Evolutionary conservation across 768 basidiomycete species (phyloP).

Genomic region (Coprinellus micaceus): DNA sequence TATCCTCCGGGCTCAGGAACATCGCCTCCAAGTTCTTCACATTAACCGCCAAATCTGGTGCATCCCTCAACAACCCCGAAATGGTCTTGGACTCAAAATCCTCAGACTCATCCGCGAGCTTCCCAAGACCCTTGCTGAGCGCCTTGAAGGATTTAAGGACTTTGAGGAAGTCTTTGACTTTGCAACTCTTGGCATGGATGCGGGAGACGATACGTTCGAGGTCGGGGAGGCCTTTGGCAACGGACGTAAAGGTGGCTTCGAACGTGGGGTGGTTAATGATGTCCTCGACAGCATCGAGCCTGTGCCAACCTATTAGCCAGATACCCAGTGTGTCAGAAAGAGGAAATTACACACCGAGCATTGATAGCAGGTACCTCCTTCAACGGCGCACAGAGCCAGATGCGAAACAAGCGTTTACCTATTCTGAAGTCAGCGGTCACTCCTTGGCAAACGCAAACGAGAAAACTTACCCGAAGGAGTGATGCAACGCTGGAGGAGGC

Average conservation of each 20-base stretch:
- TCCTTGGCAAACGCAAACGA: neutral
- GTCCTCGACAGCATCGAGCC: slow-evolving; percentile 93
- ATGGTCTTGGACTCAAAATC: slow-evolving; percentile 77
- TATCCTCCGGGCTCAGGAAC: slow-evolving; percentile 57
- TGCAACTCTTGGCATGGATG: slow-evolving; percentile 89
- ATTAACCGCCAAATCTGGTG: slow-evolving; percentile 74
- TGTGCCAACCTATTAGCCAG: slow-evolving; percentile 22
- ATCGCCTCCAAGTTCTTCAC: slow-evolving; percentile 70
- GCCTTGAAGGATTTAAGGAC: slow-evolving; percentile 78
- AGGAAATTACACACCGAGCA: slow-evolving; percentile 53
- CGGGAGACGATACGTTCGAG: slow-evolving; percentile 92
- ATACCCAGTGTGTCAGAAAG: too few relatives aligned
- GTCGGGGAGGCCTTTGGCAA: slow-evolving; percentile 85
- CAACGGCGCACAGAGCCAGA: slow-evolving; percentile 94
- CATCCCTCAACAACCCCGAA: slow-evolving; percentile 66
- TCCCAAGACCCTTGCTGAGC: slow-evolving; percentile 62
- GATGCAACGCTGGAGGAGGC: slow-evolving; percentile 75
- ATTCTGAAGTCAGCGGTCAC: neutral
- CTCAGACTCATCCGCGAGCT: slow-evolving; percentile 62
- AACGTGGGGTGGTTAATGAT: slow-evolving; percentile 78
- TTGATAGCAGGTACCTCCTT: slow-evolving; percentile 82
- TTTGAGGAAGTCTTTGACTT: slow-evolving; percentile 82
- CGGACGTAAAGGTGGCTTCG: slow-evolving; percentile 65
- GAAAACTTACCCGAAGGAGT: slow-evolving; percentile 80
- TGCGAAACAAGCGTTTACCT: slow-evolving; percentile 94